Percentiles rank a stretch among this genome's conserved stretches.
These are phyloP conservation scores for Colletotrichum sp. DNA, from an alignment of 2,329 filamentous ascomycete genomes.

Conservation along the genomic window DNA sequence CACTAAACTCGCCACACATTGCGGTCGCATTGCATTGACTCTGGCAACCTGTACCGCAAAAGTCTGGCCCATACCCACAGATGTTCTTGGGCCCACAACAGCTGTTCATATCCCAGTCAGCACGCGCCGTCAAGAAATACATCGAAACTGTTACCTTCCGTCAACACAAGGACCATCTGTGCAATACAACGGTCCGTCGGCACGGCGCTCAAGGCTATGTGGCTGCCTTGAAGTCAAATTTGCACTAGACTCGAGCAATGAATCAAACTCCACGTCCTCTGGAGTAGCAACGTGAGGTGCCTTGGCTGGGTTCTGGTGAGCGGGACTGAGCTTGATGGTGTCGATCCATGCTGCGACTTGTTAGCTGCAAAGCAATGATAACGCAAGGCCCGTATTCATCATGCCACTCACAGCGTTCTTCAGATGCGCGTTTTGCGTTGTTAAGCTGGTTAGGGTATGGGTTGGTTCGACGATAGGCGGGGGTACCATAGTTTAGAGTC, in stretches of 20 bases:
- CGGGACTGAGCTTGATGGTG: background rate
- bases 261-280: background rate
- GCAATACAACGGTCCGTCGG: background rate
- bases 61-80: background rate
- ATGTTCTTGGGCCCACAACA: background rate
- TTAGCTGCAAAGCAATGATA: background rate
- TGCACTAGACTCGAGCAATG: background rate
- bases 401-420: background rate
- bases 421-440: background rate
- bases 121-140: background rate
- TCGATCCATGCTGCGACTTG: background rate
- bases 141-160: background rate
- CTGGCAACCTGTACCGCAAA: background rate
- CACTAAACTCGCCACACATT: background rate
- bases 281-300: background rate
- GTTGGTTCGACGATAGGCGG: background rate
- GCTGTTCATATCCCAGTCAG: background rate
- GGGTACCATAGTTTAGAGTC: background rate
- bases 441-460: background rate
- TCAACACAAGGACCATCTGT: background rate
- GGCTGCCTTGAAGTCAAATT: background rate
- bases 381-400: rapidly evolving
- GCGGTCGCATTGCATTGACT: background rate
- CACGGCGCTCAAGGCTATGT: background rate
- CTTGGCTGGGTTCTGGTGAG: background rate